Percentiles rank a stretch among this genome's conserved stretches.
Conservation (phyloP, 805 yeast genomes). For the Yamadazyma tumulicola region DNA sequence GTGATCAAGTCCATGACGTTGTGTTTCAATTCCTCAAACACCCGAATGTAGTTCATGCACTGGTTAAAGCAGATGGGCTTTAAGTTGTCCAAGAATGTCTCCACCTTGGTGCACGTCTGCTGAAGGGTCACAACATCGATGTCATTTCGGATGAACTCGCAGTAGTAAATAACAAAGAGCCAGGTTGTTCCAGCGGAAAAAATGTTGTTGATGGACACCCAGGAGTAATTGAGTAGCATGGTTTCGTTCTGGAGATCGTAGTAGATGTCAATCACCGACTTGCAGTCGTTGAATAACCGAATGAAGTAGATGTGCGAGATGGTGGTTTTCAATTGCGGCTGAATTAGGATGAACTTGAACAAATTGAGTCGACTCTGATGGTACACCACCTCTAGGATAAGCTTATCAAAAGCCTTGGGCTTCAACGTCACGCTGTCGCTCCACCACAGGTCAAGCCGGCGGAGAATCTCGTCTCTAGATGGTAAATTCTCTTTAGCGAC, state of each 20-base stretch:
- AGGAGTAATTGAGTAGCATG: constrained; percentile 13
- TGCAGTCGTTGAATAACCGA: constrained; percentile 10
- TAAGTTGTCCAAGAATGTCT: constrained; percentile 4
- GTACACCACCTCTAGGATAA: constrained; percentile 11
- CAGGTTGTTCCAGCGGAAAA: constrained; percentile 10
- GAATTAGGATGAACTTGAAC: constrained; percentile 8
- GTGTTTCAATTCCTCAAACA: not conserved
- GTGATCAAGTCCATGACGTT: constrained; percentile 1
- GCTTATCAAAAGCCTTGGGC: constrained; percentile 4
- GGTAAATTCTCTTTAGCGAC: not conserved
- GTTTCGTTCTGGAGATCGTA: constrained; percentile 4
- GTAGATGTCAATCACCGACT: constrained; percentile 12
- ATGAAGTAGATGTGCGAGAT: constrained; percentile 4
- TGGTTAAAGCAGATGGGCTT: constrained; percentile 3
- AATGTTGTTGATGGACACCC: constrained; percentile 17
- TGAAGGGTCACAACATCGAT: not conserved
- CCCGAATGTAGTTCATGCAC: constrained; percentile 2
- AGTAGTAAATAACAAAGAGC: constrained; percentile 11
- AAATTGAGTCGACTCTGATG: constrained; percentile 10
- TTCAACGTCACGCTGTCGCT: not conserved
- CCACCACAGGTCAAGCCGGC: not conserved
- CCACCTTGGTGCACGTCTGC: not conserved
- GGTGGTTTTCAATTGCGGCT: constrained; percentile 8
- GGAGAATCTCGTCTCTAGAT: not conserved
- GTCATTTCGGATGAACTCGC: constrained; percentile 1